Base-by-base conservation (phyloP, 345 rosid genomes). In the Raphanus sativus region DNA sequence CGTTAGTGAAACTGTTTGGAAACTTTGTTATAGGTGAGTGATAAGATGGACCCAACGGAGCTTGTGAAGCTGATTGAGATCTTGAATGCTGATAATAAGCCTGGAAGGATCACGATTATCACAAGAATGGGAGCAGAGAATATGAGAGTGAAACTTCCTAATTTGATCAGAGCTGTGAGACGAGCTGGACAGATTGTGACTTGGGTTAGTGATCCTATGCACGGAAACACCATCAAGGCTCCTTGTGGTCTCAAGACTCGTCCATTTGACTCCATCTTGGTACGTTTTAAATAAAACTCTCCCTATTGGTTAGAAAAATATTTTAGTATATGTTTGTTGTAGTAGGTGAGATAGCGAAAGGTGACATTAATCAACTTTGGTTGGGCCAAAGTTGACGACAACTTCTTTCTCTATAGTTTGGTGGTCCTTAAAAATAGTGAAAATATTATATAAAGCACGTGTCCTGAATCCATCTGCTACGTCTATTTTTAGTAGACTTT, bases 171-270 rank as follows among this genome's bases (percentile, higher is more conserved):
- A 81, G 96, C 92, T 17, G 94, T 90, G 11, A 88, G 92, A 13
- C 50, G 87, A 6, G 89, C 94, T 12, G 96, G 98, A 62, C 96
- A 84, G 75, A 90, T 90, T 77, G 96, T 90, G 71, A 90, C 96
- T 15, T 92, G 98, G 96, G 94, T 92, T 70, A 90, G 96, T 76
- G 98, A 92, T 82, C 98, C 98, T 61, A 90, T 92, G 97, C 97
- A 92, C 62, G 97, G 97, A 68, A 92, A 92, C 90, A 92, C 97
- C 79, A 90, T 92, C 50, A 92, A 92, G 85, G 96, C 96, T 81
- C 98, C 98, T 15, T 89, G 92, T 8, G 98, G 98, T 74, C 90
- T 92, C 72, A 92, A 92, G 85, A 92, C 96, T 72, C 94, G 98
- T 36, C 96, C 98, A 6, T 92, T 92, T 4, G 98, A 92, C 86